phyloP scores from a whole-genome alignment of 2,329 filamentous ascomycete species.

The Aspergillus sp. region DNA sequence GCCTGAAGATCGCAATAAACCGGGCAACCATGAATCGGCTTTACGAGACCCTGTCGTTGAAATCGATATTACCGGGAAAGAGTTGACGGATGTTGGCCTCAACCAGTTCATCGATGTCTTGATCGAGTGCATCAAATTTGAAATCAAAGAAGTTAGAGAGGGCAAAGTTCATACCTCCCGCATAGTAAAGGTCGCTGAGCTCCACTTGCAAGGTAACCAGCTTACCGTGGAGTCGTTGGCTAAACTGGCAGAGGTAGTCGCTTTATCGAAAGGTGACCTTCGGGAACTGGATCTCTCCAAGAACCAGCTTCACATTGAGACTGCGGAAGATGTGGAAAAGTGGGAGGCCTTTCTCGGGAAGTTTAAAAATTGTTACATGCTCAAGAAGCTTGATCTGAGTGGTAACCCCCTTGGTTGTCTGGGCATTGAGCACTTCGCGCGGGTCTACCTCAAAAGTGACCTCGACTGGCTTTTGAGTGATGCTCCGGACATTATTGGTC shows the following conservation, averaged over 20 bases:
- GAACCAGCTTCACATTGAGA: slow-evolving; percentile 47
- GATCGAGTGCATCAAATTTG: slow-evolving; percentile 35
- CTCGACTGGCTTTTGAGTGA: slow-evolving; percentile 35
- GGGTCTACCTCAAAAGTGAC: slow-evolving; percentile 44
- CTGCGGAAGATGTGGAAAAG: slow-evolving; percentile 36
- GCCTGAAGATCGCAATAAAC: slow-evolving; percentile 24
- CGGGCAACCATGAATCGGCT: slow-evolving; percentile 21
- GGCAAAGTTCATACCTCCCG: no score
- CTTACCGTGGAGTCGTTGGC: slow-evolving; percentile 46
- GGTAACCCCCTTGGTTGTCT: slow-evolving; percentile 45
- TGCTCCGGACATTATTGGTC: slow-evolving; percentile 21
- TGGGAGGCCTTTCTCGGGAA: slow-evolving; percentile 50
- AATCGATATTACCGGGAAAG: slow-evolving; percentile 49
- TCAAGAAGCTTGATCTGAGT: slow-evolving; percentile 50
- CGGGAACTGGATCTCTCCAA: slow-evolving; percentile 50
- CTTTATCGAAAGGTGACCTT: slow-evolving; percentile 46
- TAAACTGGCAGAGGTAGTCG: slow-evolving; percentile 45
- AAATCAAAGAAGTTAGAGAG: no score
- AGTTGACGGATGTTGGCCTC: slow-evolving; percentile 50
- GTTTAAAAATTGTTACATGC: slow-evolving; percentile 45
- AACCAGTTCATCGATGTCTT: slow-evolving; percentile 46
- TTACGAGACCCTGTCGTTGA: slow-evolving; percentile 43
- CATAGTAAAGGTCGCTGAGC: slow-evolving; percentile 43
- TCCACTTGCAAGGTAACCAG: slow-evolving; percentile 49
- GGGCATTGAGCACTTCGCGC: slow-evolving; percentile 49